A percentile compares a stretch with the other conserved stretches of the same genome.
Evolutionary conservation across 1,139 yeast species (phyloP).

Genomic region (Yamadazyma diospyri): DNA sequence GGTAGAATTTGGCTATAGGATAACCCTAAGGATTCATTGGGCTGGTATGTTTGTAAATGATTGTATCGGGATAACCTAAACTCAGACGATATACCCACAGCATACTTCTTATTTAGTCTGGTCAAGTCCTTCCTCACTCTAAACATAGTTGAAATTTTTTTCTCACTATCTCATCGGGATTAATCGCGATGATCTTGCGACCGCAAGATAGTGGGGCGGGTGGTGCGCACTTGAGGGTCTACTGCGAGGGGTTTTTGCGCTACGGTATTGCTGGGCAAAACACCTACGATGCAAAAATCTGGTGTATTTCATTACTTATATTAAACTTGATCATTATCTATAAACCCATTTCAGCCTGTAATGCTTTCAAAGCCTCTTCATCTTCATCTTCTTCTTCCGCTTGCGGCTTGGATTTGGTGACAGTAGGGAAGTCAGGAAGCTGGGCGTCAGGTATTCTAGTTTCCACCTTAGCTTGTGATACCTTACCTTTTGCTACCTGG

Average conservation of each 20-base stretch:
- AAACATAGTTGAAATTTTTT: conserved; percentile 3
- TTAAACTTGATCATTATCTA: conserved; percentile 21
- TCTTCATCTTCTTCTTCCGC: conserved; percentile 73
- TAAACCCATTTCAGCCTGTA: conserved; percentile 95
- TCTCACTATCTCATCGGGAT: conserved; percentile 2
- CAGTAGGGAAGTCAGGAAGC: conserved; percentile 50
- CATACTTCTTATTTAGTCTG: neutral
- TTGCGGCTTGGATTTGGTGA: conserved; percentile 35
- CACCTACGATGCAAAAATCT: no score
- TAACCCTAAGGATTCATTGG: conserved; percentile 1
- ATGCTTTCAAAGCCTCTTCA: conserved; percentile 83
- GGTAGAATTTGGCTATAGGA: conserved; percentile 6
- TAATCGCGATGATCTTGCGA: no score
- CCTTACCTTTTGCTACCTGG: conserved; percentile 16
- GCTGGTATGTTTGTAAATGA: conserved; percentile 1
- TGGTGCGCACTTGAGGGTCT: no score
- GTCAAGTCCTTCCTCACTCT: conserved; percentile 1
- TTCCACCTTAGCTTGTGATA: conserved; percentile 6
- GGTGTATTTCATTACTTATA: conserved; percentile 4
- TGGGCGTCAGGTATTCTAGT: conserved; percentile 9
- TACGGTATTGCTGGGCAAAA: no score
- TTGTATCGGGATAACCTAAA: neutral
- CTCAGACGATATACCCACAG: no score
- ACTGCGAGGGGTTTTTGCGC: no score
- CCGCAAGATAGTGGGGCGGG: neutral